Evolutionary conservation across 139 green algal species (phyloP), one percentile per base, ranked within the genome.

Genomic region (Chlamydomonas sp.): DNA sequence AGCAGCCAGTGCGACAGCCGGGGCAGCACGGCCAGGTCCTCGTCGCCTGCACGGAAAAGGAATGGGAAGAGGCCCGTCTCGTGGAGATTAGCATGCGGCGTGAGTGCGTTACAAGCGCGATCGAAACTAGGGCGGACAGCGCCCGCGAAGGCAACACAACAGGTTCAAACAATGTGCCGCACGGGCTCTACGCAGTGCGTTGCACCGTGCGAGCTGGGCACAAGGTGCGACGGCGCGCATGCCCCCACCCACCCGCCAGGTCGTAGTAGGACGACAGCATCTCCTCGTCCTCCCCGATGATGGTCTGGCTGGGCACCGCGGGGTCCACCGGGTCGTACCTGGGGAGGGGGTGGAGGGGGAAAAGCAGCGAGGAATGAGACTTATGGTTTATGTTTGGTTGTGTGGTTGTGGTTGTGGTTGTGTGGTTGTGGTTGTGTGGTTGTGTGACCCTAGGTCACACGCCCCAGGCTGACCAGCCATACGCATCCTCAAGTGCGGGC

Each of bases 1-100:
- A 99, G 96, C 92, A 99, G 93, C 98, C 98, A 99, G 73, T 97
- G 97, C 4, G 89, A 95, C 90, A 99, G 94, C 72, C 93, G 92
- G 20, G 86, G 79, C 62, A 91, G 81, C n/a, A 97, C 91, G 60
- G 96, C 89, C 57, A 97, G 89, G 63, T 98, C 90, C 63, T 98
- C 96, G 81, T 98, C 96, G 77, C 90, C 80, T 86, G 80, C 58
- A 17, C 6, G n/a, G 72, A n/a, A 60, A 10, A 60, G 69, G 20
- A 76, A 49, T 8, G 17, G 69, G 7, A 4, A 14, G 10, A 4
- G 69, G 69, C n/a, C n/a, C n/a, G n/a, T n/a, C n/a, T n/a, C n/a
- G n/a, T n/a, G n/a, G n/a, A n/a, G n/a, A n/a, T n/a, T n/a, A n/a
- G n/a, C n/a, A n/a, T n/a, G n/a, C n/a, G n/a, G n/a, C n/a, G 69